Conservation (phyloP, 2,329 filamentous ascomycete species). For the Gremmenia infestans region DNA sequence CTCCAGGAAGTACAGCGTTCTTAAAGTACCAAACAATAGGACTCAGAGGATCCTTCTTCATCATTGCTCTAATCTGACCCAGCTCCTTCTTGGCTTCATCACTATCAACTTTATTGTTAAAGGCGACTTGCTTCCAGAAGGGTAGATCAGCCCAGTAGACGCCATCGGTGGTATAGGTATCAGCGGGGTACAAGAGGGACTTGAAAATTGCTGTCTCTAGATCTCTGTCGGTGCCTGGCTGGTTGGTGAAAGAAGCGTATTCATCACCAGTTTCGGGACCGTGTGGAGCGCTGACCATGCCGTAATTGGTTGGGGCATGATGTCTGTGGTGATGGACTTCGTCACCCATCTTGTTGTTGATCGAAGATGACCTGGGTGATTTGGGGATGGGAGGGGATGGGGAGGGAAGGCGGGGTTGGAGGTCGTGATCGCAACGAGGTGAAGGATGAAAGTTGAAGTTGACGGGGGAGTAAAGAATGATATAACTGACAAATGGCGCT, state of each 20-base stretch:
- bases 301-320: conserved; percentile 25
- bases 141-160: conserved; percentile 91
- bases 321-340: conserved; percentile 21
- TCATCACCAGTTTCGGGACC: conserved; percentile 31
- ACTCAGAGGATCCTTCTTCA: conserved; percentile 79
- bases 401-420: not conserved
- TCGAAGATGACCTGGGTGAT: not conserved
- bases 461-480: no score
- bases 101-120: conserved; percentile 70
- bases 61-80: conserved; percentile 64
- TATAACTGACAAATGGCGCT: no score
- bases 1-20: conserved; percentile 88
- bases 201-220: conserved; percentile 57
- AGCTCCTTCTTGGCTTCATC: conserved; percentile 67
- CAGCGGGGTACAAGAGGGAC: conserved; percentile 78
- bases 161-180: conserved; percentile 77
- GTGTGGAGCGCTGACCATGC: conserved; percentile 26
- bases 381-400: not conserved
- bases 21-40: conserved; percentile 83
- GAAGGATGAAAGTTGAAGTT: no score
- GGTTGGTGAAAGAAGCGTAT: conserved; percentile 17
- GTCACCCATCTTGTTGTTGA: conserved; percentile 20
- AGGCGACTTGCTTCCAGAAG: conserved; percentile 62
- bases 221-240: conserved; percentile 7
- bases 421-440: not conserved